Base-by-base conservation (phyloP, 805 yeast species). In the Yamadazyma nakazawae region DNA sequence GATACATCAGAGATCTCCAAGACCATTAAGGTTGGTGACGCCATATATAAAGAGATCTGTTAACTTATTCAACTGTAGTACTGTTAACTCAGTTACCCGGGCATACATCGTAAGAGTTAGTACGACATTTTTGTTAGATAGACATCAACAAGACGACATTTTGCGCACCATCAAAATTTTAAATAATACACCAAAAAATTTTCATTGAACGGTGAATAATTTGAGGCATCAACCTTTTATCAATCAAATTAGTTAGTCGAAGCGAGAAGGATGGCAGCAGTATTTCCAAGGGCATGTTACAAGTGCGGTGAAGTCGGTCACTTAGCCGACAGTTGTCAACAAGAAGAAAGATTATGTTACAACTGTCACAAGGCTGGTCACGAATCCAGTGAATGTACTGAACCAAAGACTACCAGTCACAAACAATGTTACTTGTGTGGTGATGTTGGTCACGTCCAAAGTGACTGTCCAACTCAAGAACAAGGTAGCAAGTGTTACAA, bases 361-460 rank as follows among this genome's bases (percentile, higher is more conserved):
- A 88, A 89, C 82, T 88, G 96, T 72, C 87, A 84, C 65, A 78
- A 84, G 68, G 85, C 95, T 50, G 94, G 94, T 54, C 96, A 88
- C 69, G 91, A 88, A 69, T 87, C 94, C 45, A 79, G 81, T 57
- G 95, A 86, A 54, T 90, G 97, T 71, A 85, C 94, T 38, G 82
- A 83, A 63, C 96, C 96, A 64, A 87, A 84, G 70, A 90, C 89
- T 68, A 80, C 86, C 56, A 81, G 82, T 57, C 81, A 81, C 67
- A 90, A 90, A 71, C 90, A 90, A 68, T 90, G 97, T 71, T 90
- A 86, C 84, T 85, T 85, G 68, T 90, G 97, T 73, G 94, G 94
- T 60, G 87, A 85, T 66, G 78, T 85, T 48, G 97, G 96, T 47
- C 97, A 90, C 63, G 83, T 90, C 58, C 88, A 85, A 68, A 72